Evolutionary conservation across 345 rosid genomes (phyloP).

Genomic region (Eutrema heterophyllum): DNA sequence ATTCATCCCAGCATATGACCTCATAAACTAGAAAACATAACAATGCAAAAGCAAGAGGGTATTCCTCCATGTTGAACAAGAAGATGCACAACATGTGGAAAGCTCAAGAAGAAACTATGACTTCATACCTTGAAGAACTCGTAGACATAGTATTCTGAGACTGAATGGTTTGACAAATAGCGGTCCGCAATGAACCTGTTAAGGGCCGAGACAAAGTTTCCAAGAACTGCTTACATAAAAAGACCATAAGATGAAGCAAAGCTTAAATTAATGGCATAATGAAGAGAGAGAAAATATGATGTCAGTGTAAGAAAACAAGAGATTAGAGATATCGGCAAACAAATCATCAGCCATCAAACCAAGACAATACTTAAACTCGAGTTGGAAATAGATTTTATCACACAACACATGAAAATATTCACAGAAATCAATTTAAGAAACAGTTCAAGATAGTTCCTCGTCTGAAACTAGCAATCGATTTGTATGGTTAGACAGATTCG

Average conservation of each 20-base stretch:
- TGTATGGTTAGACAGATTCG: neutral
- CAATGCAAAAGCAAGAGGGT: neutral
- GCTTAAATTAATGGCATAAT: neutral
- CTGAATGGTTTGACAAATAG: constrained; percentile 60
- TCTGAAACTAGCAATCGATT: neutral
- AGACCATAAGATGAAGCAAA: neutral
- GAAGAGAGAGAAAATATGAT: neutral
- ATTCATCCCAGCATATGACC: neutral
- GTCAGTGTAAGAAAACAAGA: neutral
- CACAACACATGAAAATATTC: neutral
- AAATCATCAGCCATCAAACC: neutral
- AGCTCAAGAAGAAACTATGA: neutral
- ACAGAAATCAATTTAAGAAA: neutral
- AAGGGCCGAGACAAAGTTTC: constrained; percentile 92
- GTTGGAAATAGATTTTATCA: neutral
- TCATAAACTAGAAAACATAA: neutral
- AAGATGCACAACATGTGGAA: neutral
- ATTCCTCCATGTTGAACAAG: neutral
- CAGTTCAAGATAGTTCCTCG: neutral
- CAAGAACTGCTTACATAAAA: constrained; percentile 58
- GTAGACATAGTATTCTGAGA: constrained; percentile 89
- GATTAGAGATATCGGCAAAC: neutral
- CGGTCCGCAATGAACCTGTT: constrained; percentile 90
- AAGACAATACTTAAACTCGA: neutral
- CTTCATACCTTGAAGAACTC: constrained; percentile 87